These are phyloP conservation scores for Scedosporium aurantiacum DNA, from an alignment of 2,329 filamentous ascomycete genomes.

Conservation along the genomic window DNA sequence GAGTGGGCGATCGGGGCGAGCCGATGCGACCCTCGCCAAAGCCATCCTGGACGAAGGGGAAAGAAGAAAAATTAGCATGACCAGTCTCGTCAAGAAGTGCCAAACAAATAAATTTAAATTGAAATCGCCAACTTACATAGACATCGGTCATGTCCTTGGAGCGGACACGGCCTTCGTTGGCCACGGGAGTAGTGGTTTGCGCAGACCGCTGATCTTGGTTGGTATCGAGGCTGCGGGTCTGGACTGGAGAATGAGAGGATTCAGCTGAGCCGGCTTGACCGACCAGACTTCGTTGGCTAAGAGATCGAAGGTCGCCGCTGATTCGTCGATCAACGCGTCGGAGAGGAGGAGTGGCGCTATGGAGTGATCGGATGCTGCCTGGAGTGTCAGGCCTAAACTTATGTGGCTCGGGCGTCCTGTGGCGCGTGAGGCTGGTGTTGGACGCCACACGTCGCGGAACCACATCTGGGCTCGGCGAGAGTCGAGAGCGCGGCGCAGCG, in stretches of 20 bases:
- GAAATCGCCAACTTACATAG: constrained; percentile 58
- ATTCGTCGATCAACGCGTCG: constrained; percentile 56
- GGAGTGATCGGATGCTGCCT: constrained; percentile 34
- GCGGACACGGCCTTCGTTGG: constrained; percentile 78
- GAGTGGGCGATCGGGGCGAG: constrained; percentile 83
- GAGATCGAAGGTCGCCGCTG: constrained; percentile 61
- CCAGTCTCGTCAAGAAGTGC: not conserved
- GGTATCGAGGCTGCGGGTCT: constrained; percentile 8
- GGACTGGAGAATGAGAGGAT: constrained; percentile 8
- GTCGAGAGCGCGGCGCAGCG: constrained; percentile 8
- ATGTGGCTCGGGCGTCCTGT: constrained; percentile 42
- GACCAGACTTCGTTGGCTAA: constrained; percentile 38
- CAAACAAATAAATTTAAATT: not conserved
- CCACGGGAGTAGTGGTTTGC: constrained; percentile 51
- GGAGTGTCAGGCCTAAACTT: constrained; percentile 52
- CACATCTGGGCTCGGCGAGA: constrained; percentile 11
- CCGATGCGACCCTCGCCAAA: constrained; percentile 78
- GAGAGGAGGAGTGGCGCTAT: constrained; percentile 54
- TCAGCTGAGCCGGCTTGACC: constrained; percentile 6
- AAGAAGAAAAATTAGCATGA: constrained; percentile 12
- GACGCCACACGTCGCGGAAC: constrained; percentile 33
- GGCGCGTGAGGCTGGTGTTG: constrained; percentile 41
- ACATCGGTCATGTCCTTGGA: constrained; percentile 83
- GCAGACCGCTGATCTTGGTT: constrained; percentile 11
- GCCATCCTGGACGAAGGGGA: constrained; percentile 58